phyloP scores from a whole-genome alignment of 768 basidiomycete species.

The Naganishia randhawae region DNA sequence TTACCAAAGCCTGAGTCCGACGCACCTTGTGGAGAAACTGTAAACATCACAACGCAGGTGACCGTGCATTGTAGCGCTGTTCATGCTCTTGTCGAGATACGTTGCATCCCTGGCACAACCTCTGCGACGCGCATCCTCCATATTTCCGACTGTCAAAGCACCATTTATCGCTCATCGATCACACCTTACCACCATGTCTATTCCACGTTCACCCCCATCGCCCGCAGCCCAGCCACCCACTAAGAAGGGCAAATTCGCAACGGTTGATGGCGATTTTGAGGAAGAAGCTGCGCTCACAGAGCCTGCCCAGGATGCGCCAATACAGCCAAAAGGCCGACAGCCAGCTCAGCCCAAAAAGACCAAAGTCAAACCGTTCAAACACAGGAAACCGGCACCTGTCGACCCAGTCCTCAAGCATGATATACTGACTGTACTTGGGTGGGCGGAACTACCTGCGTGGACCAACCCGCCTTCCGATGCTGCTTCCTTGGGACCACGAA shows the following conservation, averaged over 20 bases:
- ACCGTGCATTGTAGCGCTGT: not conserved
- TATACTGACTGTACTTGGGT: slow-evolving; percentile 26
- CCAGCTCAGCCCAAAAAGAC: slow-evolving; percentile 7
- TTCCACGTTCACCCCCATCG: slow-evolving; percentile 24
- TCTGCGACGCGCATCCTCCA: not conserved
- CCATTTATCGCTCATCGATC: slow-evolving; percentile 3
- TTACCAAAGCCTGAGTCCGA: no score
- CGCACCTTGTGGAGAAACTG: no score
- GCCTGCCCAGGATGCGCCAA: not conserved
- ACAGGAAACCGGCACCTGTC: slow-evolving; percentile 23
- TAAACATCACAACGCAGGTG: no score
- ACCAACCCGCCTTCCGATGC: slow-evolving; percentile 23
- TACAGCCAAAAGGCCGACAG: not conserved
- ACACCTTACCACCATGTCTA: slow-evolving; percentile 12
- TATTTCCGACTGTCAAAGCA: not conserved
- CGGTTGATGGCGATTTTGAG: slow-evolving; percentile 22
- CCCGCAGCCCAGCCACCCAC: slow-evolving; percentile 2
- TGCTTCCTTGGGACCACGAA: slow-evolving; percentile 15
- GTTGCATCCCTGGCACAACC: not conserved
- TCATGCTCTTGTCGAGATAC: slow-evolving; percentile 7
- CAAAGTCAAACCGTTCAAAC: slow-evolving; percentile 10
- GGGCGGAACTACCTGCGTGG: slow-evolving; percentile 18
- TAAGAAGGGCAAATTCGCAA: slow-evolving; percentile 22
- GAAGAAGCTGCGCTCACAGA: slow-evolving; percentile 7
- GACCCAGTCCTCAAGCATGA: slow-evolving; percentile 28